Percentiles rank a stretch among this genome's conserved stretches.
Evolutionary conservation across 345 rosid genomes (phyloP).

Genomic region (Populus simonii): DNA sequence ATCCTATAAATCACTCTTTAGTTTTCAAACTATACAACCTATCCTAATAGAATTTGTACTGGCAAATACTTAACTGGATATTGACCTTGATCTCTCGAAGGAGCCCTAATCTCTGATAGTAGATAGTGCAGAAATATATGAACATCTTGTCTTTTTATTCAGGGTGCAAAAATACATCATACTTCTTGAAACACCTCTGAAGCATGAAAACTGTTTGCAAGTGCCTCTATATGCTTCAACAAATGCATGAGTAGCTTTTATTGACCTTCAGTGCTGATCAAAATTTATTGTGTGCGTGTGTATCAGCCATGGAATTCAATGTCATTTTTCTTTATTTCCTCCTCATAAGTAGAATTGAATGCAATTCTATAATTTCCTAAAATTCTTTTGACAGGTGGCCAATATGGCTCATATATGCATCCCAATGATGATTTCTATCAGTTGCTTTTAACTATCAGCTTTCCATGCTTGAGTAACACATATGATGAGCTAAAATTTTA

Average conservation of each 20-base stretch:
- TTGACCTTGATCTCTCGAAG: not conserved
- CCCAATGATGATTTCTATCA: not conserved
- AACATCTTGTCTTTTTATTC: not conserved
- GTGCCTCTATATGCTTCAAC: not conserved
- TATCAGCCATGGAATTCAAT: not conserved
- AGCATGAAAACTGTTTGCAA: not conserved
- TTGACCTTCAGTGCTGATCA: not conserved
- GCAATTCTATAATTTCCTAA: not conserved
- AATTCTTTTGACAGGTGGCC: not conserved
- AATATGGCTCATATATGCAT: not conserved
- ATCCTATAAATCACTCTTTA: not conserved
- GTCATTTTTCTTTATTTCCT: not conserved
- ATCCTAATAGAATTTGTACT: not conserved
- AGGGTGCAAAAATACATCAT: not conserved
- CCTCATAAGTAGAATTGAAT: not conserved
- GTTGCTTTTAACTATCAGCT: not conserved
- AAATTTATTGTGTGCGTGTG: not conserved
- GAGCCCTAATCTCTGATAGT: not conserved
- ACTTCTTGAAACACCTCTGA: not conserved
- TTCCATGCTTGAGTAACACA: not conserved
- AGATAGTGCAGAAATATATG: not conserved
- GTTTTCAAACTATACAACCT: not conserved
- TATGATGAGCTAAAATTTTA: not conserved
- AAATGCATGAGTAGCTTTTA: not conserved
- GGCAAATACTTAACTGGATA: not conserved